Evolutionary conservation across 1,284 basidiomycete genomes (phyloP).

Genomic region (Trichosporon asahii): DNA sequence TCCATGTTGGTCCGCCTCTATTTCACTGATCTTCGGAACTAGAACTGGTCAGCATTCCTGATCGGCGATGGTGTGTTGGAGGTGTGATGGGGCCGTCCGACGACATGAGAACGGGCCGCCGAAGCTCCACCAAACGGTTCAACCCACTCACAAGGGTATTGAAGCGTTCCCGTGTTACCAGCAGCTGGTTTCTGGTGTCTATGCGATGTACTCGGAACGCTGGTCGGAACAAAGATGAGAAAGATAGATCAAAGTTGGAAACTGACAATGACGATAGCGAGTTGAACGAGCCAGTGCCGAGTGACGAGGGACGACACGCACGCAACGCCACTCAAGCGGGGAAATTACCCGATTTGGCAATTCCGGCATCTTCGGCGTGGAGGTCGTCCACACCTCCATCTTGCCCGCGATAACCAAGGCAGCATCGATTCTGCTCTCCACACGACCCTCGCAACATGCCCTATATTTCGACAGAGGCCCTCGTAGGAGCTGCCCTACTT

Average conservation of each 20-base stretch:
- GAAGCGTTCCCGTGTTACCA: not conserved
- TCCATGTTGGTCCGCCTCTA: conserved; percentile 42
- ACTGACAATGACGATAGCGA: conserved; percentile 3
- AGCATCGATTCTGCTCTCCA: not conserved
- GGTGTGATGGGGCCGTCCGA: not conserved
- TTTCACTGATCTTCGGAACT: not conserved
- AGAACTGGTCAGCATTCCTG: not conserved
- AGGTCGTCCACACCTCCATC: conserved; percentile 2
- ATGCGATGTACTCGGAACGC: not conserved
- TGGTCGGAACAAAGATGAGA: conserved; percentile 1
- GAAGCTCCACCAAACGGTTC: not conserved
- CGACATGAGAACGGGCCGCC: not conserved
- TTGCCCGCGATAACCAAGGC: not conserved
- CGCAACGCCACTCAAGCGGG: conserved; percentile 6
- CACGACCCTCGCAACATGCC: conserved; percentile 34
- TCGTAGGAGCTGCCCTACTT: conserved; percentile 40
- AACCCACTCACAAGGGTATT: not conserved
- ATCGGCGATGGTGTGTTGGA: not conserved
- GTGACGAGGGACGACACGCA: conserved; percentile 9
- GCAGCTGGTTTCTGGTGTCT: not conserved
- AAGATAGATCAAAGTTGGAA: conserved; percentile 2
- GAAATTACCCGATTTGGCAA: conserved; percentile 20
- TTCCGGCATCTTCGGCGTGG: conserved; percentile 7
- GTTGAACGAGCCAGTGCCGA: not conserved
- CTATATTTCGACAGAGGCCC: conserved; percentile 48